Conservation (phyloP, 139 green algal species). For the Chlorella sorokiniana region DNA sequence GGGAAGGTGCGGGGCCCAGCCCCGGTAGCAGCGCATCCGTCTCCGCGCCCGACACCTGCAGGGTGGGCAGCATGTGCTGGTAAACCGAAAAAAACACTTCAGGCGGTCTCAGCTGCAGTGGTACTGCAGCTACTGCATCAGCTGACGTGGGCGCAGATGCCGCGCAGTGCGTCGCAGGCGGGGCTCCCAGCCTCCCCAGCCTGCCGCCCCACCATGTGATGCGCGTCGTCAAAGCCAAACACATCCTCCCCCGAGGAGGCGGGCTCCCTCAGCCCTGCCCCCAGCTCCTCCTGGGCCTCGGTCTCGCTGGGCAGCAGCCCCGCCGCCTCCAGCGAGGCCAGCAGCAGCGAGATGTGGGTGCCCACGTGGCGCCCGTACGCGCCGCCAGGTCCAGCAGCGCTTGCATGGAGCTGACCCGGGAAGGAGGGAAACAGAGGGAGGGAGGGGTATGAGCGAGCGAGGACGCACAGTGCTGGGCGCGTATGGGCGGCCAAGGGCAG, state of each 20-base stretch:
- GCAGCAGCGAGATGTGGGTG: slow-evolving; percentile 32
- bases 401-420: slow-evolving; percentile 3
- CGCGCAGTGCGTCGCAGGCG: no score
- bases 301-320: slow-evolving; percentile 7
- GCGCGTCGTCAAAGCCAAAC: neutral
- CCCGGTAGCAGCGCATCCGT: neutral
- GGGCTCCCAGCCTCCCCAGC: no score
- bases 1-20: neutral
- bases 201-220: neutral
- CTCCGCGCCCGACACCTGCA: neutral
- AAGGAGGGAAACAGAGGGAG: neutral
- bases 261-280: no score
- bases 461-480: no score
- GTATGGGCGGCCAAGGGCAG: no score
- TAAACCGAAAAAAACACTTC: no score
- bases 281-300: slow-evolving; percentile 10
- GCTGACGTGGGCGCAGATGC: no score
- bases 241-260: neutral
- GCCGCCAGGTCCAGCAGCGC: slow-evolving; percentile 8
- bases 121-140: no score
- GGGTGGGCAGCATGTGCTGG: neutral
- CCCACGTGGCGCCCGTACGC: slow-evolving; percentile 22
- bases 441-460: neutral
- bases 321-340: slow-evolving; percentile 13
- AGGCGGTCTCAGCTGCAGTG: no score